These are phyloP conservation scores for Populus hybrid DNA, from an alignment of 441 rosid species.

Conservation along the genomic window DNA sequence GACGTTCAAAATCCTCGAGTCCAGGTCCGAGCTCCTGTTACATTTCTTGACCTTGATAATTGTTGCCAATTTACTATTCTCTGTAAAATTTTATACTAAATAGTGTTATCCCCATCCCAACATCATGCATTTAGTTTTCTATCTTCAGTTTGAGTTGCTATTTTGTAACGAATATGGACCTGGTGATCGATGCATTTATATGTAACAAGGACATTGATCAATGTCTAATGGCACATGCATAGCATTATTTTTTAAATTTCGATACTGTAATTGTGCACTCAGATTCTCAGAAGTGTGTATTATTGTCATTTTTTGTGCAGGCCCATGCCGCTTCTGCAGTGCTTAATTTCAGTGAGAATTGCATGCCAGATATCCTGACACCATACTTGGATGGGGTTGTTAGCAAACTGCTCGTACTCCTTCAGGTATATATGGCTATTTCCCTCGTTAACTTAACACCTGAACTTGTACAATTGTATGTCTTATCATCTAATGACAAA, in stretches of 20 bases:
- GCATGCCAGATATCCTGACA: slow-evolving; percentile 79
- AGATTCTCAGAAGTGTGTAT: not conserved
- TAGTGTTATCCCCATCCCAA: not conserved
- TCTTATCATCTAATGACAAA: not conserved
- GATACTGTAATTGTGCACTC: not conserved
- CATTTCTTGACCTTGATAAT: not conserved
- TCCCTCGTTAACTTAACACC: not conserved
- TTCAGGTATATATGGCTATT: slow-evolving; percentile 55
- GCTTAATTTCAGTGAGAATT: slow-evolving; percentile 88
- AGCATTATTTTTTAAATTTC: not conserved
- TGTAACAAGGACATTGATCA: not conserved
- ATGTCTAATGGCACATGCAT: not conserved
- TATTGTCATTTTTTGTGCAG: slow-evolving; percentile 26
- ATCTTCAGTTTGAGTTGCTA: not conserved
- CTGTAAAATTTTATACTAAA: not conserved
- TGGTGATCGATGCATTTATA: not conserved
- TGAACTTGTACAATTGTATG: not conserved
- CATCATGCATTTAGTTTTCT: not conserved
- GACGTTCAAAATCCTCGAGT: slow-evolving; percentile 90
- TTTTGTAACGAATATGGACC: not conserved
- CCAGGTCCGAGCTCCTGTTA: slow-evolving; percentile 42
- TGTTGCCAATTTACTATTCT: not conserved
- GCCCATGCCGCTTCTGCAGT: slow-evolving; percentile 98
- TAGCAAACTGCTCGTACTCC: slow-evolving; percentile 77
- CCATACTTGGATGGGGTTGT: slow-evolving; percentile 81